A percentile compares a stretch with the other conserved stretches of the same genome.
These are phyloP conservation scores for Ascosphaera pollenicola DNA, from an alignment of 2,329 filamentous ascomycete genomes.

Conservation along the genomic window DNA sequence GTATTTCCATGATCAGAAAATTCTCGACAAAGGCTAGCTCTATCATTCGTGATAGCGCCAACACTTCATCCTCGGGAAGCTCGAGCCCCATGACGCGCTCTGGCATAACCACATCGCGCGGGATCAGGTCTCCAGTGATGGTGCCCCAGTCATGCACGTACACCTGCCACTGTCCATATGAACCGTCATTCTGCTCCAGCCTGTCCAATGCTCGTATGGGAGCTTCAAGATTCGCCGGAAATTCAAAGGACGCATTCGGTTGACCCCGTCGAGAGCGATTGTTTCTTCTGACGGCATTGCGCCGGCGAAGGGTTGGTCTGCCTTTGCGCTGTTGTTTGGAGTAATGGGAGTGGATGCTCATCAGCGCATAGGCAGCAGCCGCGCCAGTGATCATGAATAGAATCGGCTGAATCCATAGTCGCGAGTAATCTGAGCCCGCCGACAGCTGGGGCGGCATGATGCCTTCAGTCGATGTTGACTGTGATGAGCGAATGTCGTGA, in stretches of 20 bases:
- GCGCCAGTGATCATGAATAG: conserved; percentile 21
- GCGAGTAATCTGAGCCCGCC: background rate
- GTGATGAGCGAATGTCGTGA: too few relatives aligned
- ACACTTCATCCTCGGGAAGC: conserved; percentile 16
- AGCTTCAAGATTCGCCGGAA: conserved; percentile 3
- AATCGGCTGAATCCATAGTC: conserved; percentile 8
- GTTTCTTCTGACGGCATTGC: conserved; percentile 17
- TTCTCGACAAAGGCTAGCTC: conserved; percentile 22
- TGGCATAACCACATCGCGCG: background rate
- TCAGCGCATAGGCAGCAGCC: conserved; percentile 19
- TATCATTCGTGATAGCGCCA: conserved; percentile 21
- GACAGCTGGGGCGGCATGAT: background rate
- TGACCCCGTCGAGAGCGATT: conserved; percentile 6
- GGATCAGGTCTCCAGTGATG: background rate
- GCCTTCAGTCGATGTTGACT: too few relatives aligned
- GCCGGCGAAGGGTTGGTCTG: conserved; percentile 15
- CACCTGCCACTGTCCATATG: conserved; percentile 12
- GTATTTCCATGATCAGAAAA: conserved; percentile 20
- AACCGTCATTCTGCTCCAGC: conserved; percentile 18
- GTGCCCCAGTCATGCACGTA: background rate
- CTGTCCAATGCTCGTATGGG: conserved; percentile 19
- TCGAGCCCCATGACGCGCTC: too few relatives aligned
- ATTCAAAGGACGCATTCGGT: background rate
- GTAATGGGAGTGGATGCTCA: conserved; percentile 17
- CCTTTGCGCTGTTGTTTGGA: conserved; percentile 8